phyloP scores from a whole-genome alignment of 805 yeast species.

The Yamadazyma paraphyllophila region DNA sequence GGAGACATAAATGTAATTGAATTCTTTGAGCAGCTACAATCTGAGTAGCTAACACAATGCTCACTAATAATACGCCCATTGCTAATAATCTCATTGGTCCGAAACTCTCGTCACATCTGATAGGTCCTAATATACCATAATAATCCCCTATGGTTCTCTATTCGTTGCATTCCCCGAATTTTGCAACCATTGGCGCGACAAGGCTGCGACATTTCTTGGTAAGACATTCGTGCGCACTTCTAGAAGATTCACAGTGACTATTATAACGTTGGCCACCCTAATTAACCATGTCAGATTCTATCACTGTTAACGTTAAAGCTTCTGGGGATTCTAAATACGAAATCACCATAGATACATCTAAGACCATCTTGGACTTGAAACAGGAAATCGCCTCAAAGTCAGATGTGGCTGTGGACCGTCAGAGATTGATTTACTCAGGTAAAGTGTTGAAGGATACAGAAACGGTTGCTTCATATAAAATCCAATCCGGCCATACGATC shows the following conservation, averaged over 20 bases:
- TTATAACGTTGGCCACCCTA: neutral
- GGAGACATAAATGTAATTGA: too few species aligned
- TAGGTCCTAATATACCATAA: too few species aligned
- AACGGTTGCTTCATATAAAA: conserved; percentile 69
- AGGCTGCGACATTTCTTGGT: conserved; percentile 20
- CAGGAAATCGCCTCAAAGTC: conserved; percentile 57
- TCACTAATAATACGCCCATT: too few species aligned
- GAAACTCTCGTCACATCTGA: too few species aligned
- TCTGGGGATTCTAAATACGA: conserved; percentile 82
- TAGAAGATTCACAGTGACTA: conserved; percentile 1
- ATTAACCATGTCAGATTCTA: conserved; percentile 12
- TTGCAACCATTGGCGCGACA: neutral
- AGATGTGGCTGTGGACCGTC: conserved; percentile 72
- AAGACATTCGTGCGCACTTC: conserved; percentile 20
- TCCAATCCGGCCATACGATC: conserved; percentile 81
- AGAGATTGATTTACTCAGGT: conserved; percentile 90
- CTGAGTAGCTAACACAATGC: too few species aligned
- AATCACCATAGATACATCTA: conserved; percentile 49
- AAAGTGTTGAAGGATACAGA: conserved; percentile 86
- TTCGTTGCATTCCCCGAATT: too few species aligned
- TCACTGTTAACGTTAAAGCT: conserved; percentile 36
- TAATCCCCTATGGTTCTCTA: too few species aligned
- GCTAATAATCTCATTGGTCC: too few species aligned
- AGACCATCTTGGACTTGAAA: conserved; percentile 70
- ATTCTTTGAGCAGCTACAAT: too few species aligned